Conservation (phyloP, 2,329 filamentous ascomycete species). For the Diaporthe vaccinii region DNA sequence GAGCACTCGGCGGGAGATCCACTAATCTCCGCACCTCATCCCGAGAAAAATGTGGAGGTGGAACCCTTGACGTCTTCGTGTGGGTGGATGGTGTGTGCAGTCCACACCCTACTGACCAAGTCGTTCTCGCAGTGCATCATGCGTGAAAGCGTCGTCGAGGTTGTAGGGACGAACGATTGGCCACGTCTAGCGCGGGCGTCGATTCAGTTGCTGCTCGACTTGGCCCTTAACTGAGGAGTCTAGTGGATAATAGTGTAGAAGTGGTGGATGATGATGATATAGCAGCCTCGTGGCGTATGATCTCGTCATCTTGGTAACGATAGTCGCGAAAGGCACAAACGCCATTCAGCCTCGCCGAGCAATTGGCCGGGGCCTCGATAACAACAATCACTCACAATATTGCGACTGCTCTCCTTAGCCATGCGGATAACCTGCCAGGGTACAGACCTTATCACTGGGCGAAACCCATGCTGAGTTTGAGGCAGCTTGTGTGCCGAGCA, state of each 20-base stretch:
- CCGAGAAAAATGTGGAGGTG: slow-evolving; percentile 34
- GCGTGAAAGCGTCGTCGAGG: slow-evolving; percentile 28
- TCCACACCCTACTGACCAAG: slow-evolving; percentile 29
- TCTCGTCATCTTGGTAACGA: slow-evolving; percentile 31
- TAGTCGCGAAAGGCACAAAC: slow-evolving; percentile 28
- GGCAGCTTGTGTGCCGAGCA: not conserved
- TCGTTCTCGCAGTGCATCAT: slow-evolving; percentile 21
- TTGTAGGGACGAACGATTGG: slow-evolving; percentile 35
- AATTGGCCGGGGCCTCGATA: slow-evolving; percentile 25
- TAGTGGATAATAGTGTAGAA: not conserved
- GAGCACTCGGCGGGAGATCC: slow-evolving; percentile 27
- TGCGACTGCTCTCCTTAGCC: not conserved
- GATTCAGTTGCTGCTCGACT: not conserved
- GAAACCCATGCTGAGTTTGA: slow-evolving; percentile 13
- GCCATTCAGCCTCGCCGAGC: slow-evolving; percentile 23
- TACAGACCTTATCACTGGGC: slow-evolving; percentile 1
- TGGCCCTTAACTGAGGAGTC: not conserved
- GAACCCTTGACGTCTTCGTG: slow-evolving; percentile 23
- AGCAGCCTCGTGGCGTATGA: slow-evolving; percentile 31
- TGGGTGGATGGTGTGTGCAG: slow-evolving; percentile 31
- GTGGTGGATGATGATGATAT: not conserved
- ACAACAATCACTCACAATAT: not conserved
- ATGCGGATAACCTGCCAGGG: not conserved
- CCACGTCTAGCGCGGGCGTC: slow-evolving; percentile 31
- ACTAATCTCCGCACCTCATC: slow-evolving; percentile 35